A percentile compares a stretch with the other conserved stretches of the same genome.
Evolutionary conservation across 1,284 basidiomycete species (phyloP).

Genomic region (Pulchroboletus neoregius): DNA sequence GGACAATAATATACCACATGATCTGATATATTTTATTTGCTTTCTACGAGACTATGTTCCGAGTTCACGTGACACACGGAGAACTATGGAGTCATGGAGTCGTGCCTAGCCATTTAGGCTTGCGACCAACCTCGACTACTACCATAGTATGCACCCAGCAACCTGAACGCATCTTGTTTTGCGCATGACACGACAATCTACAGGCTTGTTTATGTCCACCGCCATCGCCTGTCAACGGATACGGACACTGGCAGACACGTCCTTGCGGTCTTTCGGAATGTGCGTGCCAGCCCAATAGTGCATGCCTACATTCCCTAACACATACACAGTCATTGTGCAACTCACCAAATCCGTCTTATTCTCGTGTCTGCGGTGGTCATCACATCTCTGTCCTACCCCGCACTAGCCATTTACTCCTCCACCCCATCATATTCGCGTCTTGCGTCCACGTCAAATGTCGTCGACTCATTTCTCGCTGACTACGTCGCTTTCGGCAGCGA

Average conservation of each 20-base stretch:
- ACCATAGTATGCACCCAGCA: slow-evolving; percentile 16
- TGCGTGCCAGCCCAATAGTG: slow-evolving; percentile 39
- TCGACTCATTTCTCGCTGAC: slow-evolving; percentile 57
- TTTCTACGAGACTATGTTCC: neutral
- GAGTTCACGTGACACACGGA: slow-evolving; percentile 16
- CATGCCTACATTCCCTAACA: slow-evolving; percentile 11
- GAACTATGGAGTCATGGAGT: neutral
- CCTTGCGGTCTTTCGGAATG: slow-evolving; percentile 73
- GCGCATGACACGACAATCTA: slow-evolving; percentile 25
- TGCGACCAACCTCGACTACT: neutral
- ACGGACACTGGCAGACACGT: slow-evolving; percentile 45
- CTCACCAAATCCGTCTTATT: slow-evolving; percentile 90
- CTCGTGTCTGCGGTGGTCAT: slow-evolving; percentile 93
- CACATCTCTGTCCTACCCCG: slow-evolving; percentile 92
- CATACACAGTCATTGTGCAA: slow-evolving; percentile 69
- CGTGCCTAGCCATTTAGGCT: neutral
- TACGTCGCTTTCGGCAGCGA: slow-evolving; percentile 49
- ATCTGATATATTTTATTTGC: slow-evolving; percentile 14
- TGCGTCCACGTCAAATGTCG: slow-evolving; percentile 49
- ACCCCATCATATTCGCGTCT: slow-evolving; percentile 62
- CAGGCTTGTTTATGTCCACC: slow-evolving; percentile 17
- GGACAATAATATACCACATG: slow-evolving; percentile 22
- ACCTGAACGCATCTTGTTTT: slow-evolving; percentile 14
- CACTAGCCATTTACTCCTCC: slow-evolving; percentile 79
- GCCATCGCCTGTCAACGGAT: slow-evolving; percentile 32